Percentiles rank a stretch among this genome's conserved stretches.
phyloP scores from a whole-genome alignment of 2,329 filamentous ascomycete genomes.

The Penicillium hesseltinei region DNA sequence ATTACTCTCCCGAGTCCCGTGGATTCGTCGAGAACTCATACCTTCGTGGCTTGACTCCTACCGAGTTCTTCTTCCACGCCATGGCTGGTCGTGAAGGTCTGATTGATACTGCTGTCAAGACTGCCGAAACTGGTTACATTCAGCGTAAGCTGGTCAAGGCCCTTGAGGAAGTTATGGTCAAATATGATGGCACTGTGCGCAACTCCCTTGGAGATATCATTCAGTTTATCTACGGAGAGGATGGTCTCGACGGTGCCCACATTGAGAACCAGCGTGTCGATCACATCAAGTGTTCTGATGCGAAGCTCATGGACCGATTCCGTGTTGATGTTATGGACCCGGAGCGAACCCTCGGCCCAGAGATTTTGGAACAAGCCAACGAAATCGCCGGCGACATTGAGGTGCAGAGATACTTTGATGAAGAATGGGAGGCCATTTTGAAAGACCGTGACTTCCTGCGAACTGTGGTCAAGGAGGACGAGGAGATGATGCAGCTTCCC shows the following conservation, averaged over 20 bases:
- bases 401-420: constrained; percentile 80
- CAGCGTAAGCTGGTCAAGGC: constrained; percentile 98
- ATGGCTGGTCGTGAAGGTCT: constrained; percentile 99
- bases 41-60: constrained; percentile 87
- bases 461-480: constrained; percentile 69
- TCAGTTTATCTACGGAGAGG: constrained; percentile 96
- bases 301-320: constrained; percentile 76
- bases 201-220: constrained; percentile 96
- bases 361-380: constrained; percentile 79
- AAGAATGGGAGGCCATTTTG: constrained; percentile 77
- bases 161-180: constrained; percentile 93
- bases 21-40: constrained; percentile 99
- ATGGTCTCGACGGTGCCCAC: constrained; percentile 86
- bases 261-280: constrained; percentile 94
- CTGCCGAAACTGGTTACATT: constrained; percentile 97
- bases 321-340: constrained; percentile 81
- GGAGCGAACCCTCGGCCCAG: constrained; percentile 59
- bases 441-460: constrained; percentile 76
- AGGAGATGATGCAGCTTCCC: constrained; percentile 85
- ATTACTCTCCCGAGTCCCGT: constrained; percentile 94
- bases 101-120: constrained; percentile 99
- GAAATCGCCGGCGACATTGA: constrained; percentile 85
- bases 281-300: constrained; percentile 75
- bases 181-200: constrained; percentile 94
- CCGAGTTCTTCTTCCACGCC: constrained; percentile 99